A percentile compares a stretch with the other conserved stretches of the same genome.
Conservation (phyloP, 192 early-diverging fungal species). For the Umbelopsis vinacea region DNA sequence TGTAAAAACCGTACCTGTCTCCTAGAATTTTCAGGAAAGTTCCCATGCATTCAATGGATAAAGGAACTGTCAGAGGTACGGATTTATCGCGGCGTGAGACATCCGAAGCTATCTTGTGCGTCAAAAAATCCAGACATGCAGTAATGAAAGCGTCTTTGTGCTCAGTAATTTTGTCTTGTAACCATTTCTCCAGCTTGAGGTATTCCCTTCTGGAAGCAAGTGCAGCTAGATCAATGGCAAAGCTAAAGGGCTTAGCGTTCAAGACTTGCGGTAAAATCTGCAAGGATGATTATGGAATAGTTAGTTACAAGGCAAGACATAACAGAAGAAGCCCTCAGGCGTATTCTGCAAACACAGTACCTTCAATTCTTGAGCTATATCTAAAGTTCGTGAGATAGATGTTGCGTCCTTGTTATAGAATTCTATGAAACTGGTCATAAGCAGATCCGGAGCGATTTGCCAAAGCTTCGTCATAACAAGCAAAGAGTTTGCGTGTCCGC, state of each 20-base stretch:
- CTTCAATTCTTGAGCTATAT: slow-evolving; percentile 81
- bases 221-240: slow-evolving; percentile 81
- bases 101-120: slow-evolving; percentile 62
- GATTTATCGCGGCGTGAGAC: slow-evolving; percentile 47
- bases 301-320: not conserved
- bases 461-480: slow-evolving; percentile 76
- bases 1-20: slow-evolving; percentile 43
- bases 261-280: slow-evolving; percentile 75
- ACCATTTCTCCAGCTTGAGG: slow-evolving; percentile 85
- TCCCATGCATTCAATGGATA: slow-evolving; percentile 68
- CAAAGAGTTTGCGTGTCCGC: slow-evolving; percentile 60
- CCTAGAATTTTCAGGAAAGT: slow-evolving; percentile 71
- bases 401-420: slow-evolving; percentile 71
- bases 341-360: slow-evolving; percentile 36
- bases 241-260: slow-evolving; percentile 65
- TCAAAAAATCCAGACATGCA: slow-evolving; percentile 78
- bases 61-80: slow-evolving; percentile 46
- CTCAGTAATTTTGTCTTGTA: slow-evolving; percentile 69
- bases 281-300: not conserved
- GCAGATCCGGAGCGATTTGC: slow-evolving; percentile 60
- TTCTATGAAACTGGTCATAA: slow-evolving; percentile 68
- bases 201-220: slow-evolving; percentile 79
- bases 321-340: not conserved
- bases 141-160: slow-evolving; percentile 69
- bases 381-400: slow-evolving; percentile 62